These are phyloP conservation scores for Rhodotorula diobovata DNA, from an alignment of 768 basidiomycete species.

Conservation along the genomic window DNA sequence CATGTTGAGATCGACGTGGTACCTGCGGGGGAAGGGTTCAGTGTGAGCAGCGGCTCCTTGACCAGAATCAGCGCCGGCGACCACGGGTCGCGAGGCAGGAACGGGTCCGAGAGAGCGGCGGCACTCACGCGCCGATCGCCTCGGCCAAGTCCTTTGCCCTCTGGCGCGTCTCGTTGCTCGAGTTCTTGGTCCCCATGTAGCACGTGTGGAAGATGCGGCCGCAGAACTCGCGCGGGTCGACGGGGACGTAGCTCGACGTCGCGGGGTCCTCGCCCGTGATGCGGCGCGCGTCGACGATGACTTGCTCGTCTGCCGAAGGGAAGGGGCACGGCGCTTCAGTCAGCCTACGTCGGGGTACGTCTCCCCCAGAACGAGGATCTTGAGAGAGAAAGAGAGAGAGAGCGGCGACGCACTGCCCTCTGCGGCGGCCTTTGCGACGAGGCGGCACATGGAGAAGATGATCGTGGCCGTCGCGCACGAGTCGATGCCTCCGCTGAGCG, in stretches of 20 bases:
- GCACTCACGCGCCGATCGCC: slow-evolving; percentile 78
- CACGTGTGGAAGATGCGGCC: slow-evolving; percentile 89
- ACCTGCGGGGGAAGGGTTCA: slow-evolving; percentile 53
- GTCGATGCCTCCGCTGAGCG: slow-evolving; percentile 93
- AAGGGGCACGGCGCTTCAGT: too few relatives aligned
- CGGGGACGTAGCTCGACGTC: slow-evolving; percentile 69
- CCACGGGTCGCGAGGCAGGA: too few relatives aligned
- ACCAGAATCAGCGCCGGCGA: too few relatives aligned
- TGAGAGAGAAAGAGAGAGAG: neutral
- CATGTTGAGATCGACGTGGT: slow-evolving; percentile 95
- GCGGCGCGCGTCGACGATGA: slow-evolving; percentile 83
- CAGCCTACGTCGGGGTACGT: neutral
- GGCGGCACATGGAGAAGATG: slow-evolving; percentile 90
- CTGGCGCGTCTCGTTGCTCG: slow-evolving; percentile 73
- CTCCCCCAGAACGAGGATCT: neutral
- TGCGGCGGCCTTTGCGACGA: slow-evolving; percentile 76
- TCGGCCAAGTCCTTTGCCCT: slow-evolving; percentile 81
- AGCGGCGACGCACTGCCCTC: slow-evolving; percentile 55
- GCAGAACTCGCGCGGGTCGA: slow-evolving; percentile 80
- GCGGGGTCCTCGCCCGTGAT: slow-evolving; percentile 77
- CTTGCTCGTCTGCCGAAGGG: slow-evolving; percentile 61
- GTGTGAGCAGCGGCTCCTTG: neutral
- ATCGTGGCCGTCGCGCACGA: slow-evolving; percentile 95
- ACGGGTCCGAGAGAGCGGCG: too few relatives aligned
- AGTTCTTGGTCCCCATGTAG: slow-evolving; percentile 99